Base-by-base conservation (phyloP, 139 green algal species). In the Zygnema cylindricum region DNA sequence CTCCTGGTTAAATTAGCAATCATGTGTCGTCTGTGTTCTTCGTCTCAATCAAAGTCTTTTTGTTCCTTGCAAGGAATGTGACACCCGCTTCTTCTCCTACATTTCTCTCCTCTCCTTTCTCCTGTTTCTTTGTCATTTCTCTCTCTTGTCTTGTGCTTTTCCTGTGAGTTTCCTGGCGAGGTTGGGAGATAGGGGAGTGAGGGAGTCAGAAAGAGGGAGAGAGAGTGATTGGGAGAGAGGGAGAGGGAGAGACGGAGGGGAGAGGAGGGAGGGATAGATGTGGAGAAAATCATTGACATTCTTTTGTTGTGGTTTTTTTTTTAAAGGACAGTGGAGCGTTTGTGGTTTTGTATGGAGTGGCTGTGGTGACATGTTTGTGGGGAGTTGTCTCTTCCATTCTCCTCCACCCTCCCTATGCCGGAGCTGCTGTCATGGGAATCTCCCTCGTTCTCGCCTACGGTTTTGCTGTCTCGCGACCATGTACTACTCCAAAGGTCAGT, bases 321-420 rank as follows among this genome's bases (percentile, higher is more conserved):
- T 57, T 11, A 79, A 57, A 57, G 11, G 3, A 16, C 71, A 79
- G 71, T 79, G 71, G 71, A 49, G 38, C 71, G 11, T 79, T 79
- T 79, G 7, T 79, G 3, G 40, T 79, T 16, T 49, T 79, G 11
- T 79, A 49, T 79, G 39, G 38, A 57, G 71, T 79, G 3, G 71
- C 7, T 25, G 7, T 79, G 38, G 71, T 16, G 11, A 49, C 11
- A 25, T 57, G 39, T 79, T 3, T 11, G 3, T 79, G 71, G 71
- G 71, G 71, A 79, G 38, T 79, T 3, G 71, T 79, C 7, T 3
- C 71, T 16, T 25, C 71, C 38, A 7, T 79, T 16, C 11, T 57
- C 7, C 38, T 57, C 71, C 7, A 79, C 71, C 38, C 71, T 79
- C 71, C 71, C 3, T 79, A 57, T 49, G 39, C 11, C 16, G 71